Conservation (phyloP, 805 yeast species). For the Candida orba region DNA sequence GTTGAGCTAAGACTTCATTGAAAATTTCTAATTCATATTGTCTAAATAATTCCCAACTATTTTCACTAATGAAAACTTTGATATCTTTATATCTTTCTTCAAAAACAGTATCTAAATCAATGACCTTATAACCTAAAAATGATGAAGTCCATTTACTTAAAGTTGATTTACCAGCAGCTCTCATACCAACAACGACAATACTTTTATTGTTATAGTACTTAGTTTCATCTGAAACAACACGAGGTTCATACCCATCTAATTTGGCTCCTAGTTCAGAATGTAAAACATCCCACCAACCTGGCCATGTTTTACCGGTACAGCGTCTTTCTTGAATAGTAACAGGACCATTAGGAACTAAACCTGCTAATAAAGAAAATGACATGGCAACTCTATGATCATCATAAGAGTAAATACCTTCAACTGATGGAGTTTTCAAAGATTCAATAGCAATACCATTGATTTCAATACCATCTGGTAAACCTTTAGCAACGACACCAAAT, state of each 20-base stretch:
- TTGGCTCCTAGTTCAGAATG: constrained; percentile 57
- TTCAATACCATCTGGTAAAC: constrained; percentile 87
- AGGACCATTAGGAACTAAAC: constrained; percentile 44
- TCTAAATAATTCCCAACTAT: constrained; percentile 91
- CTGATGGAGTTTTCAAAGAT: constrained; percentile 49
- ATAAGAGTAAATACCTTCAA: constrained; percentile 61
- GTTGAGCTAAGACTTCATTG: constrained; percentile 35
- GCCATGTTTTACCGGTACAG: constrained; percentile 98
- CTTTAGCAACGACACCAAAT: constrained; percentile 82
- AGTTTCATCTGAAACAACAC: constrained; percentile 13
- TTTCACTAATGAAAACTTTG: constrained; percentile 47
- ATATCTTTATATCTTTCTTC: constrained; percentile 50
- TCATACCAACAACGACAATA: constrained; percentile 87
- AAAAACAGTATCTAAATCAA: constrained; percentile 73
- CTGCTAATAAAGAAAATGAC: constrained; percentile 88
- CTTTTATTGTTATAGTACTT: constrained; percentile 34
- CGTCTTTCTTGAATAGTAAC: constrained; percentile 78
- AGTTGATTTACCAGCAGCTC: constrained; percentile 95
- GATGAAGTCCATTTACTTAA: constrained; percentile 74
- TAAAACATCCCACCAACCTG: constrained; percentile 98
- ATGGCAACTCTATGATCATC: constrained; percentile 98
- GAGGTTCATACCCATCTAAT: constrained; percentile 66
- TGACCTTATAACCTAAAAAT: constrained; percentile 53
- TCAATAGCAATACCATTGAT: constrained; percentile 60
- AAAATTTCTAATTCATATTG: constrained; percentile 53